phyloP scores from a whole-genome alignment of 2,329 filamentous ascomycete genomes.

The Fusarium sulawesiense region DNA sequence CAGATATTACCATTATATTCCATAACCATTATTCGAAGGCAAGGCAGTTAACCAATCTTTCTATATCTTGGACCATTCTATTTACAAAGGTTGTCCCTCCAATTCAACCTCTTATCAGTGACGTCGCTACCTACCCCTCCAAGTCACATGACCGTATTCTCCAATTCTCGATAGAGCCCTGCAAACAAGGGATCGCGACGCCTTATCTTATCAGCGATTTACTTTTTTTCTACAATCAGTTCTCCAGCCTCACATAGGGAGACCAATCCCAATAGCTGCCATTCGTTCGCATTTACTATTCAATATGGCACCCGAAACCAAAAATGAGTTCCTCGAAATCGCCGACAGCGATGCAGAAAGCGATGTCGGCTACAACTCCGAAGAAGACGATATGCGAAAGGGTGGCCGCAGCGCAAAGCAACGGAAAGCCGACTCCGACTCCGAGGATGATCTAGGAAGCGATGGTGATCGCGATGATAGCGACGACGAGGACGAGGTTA shows the following conservation, averaged over 20 bases:
- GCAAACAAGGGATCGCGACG: not conserved
- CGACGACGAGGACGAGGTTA: constrained; percentile 50
- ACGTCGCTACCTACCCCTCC: constrained; percentile 33
- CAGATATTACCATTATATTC: too few relatives aligned
- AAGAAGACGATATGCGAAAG: constrained; percentile 75
- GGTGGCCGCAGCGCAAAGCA: constrained; percentile 72
- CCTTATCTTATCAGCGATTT: constrained; percentile 45
- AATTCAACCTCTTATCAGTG: constrained; percentile 15
- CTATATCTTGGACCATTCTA: too few relatives aligned
- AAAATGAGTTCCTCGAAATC: constrained; percentile 76
- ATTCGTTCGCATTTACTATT: constrained; percentile 16
- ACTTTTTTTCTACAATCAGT: constrained; percentile 39
- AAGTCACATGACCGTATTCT: constrained; percentile 34
- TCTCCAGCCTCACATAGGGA: constrained; percentile 21
- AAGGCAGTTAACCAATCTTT: too few relatives aligned
- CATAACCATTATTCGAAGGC: too few relatives aligned
- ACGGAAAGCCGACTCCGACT: constrained; percentile 64
- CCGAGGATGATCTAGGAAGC: constrained; percentile 52
- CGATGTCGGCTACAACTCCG: constrained; percentile 72
- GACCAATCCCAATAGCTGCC: constrained; percentile 8
- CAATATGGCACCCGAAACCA: constrained; percentile 74
- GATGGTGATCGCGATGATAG: constrained; percentile 52
- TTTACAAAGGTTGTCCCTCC: not conserved
- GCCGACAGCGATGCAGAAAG: constrained; percentile 69
- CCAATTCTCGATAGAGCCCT: not conserved